A percentile compares a stretch with the other conserved stretches of the same genome.
Evolutionary conservation across 768 basidiomycete genomes (phyloP).

Genomic region (Kwoniella sp.): DNA sequence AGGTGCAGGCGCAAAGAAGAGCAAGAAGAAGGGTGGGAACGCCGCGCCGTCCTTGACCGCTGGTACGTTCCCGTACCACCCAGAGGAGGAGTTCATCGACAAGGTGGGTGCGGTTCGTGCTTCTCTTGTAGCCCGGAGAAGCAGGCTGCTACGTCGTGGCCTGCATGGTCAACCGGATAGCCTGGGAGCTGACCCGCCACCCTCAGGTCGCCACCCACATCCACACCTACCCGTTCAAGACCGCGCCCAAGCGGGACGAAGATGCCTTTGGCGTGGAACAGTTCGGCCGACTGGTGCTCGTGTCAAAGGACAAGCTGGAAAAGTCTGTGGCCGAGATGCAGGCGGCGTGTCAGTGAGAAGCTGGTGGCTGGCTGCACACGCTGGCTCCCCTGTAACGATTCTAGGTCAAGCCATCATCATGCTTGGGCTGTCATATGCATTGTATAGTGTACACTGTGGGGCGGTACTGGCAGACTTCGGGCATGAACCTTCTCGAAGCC

Average conservation of each 20-base stretch:
- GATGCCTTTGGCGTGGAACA: conserved; percentile 71
- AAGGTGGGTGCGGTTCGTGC: conserved; percentile 54
- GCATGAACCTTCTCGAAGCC: no score
- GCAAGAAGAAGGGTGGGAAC: conserved; percentile 51
- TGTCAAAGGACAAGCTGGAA: conserved; percentile 43
- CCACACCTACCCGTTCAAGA: conserved; percentile 59
- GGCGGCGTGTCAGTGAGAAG: conserved; percentile 30
- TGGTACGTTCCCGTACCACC: conserved; percentile 70
- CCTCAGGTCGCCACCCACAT: conserved; percentile 56
- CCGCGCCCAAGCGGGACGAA: conserved; percentile 57
- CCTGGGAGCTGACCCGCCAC: neutral
- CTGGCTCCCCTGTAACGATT: no score
- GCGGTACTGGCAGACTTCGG: no score
- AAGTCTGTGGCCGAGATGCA: conserved; percentile 30
- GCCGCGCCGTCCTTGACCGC: conserved; percentile 31
- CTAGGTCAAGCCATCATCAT: no score
- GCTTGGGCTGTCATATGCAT: no score
- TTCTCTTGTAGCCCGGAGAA: no score
- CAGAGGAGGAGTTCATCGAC: conserved; percentile 73
- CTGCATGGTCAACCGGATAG: no score
- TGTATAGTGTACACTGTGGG: no score
- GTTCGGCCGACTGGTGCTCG: conserved; percentile 61
- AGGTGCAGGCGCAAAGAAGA: conserved; percentile 27
- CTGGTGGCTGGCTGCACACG: no score
- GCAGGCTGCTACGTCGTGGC: no score